Evolutionary conservation across 1,284 basidiomycete species (phyloP).

Genomic region (Cryptococcus sp.): DNA sequence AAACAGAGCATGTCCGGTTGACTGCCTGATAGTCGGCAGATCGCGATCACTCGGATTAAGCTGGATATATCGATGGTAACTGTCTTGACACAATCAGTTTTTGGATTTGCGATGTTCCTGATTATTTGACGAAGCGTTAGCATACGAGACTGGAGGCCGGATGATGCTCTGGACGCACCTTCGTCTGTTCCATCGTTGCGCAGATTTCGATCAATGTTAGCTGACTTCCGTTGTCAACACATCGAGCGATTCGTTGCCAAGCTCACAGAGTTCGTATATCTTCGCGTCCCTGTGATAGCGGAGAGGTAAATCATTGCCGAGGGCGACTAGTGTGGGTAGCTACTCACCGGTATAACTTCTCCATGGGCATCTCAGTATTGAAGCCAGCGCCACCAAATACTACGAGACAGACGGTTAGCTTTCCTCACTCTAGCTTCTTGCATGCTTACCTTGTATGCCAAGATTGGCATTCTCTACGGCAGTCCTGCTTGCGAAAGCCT

Average conservation of each 20-base stretch:
- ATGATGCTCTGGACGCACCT: constrained; percentile 21
- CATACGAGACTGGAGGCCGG: neutral
- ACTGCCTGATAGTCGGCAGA: too few species aligned
- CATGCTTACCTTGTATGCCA: constrained; percentile 53
- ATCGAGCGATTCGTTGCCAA: neutral
- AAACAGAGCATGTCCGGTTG: too few species aligned
- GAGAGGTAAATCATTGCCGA: neutral
- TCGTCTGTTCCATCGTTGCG: constrained; percentile 33
- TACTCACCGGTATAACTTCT: constrained; percentile 58
- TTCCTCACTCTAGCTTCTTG: neutral
- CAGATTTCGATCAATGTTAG: neutral
- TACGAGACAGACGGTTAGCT: constrained; percentile 13
- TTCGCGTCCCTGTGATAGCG: constrained; percentile 46
- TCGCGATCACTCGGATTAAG: constrained; percentile 23
- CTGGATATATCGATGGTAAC: constrained; percentile 47
- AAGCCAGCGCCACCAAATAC: constrained; percentile 57
- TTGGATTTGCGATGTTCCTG: constrained; percentile 54
- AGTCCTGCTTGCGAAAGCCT: constrained; percentile 55
- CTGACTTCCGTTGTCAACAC: too few species aligned
- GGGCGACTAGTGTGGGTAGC: constrained; percentile 10
- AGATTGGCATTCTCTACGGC: constrained; percentile 57
- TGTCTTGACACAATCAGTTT: constrained; percentile 53
- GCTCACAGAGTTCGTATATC: constrained; percentile 56
- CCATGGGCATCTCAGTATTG: constrained; percentile 60
- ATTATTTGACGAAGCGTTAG: neutral